Percentiles rank a stretch among this genome's conserved stretches.
Evolutionary conservation across 768 basidiomycete genomes (phyloP).

Genomic region (Amanita jacksonii): DNA sequence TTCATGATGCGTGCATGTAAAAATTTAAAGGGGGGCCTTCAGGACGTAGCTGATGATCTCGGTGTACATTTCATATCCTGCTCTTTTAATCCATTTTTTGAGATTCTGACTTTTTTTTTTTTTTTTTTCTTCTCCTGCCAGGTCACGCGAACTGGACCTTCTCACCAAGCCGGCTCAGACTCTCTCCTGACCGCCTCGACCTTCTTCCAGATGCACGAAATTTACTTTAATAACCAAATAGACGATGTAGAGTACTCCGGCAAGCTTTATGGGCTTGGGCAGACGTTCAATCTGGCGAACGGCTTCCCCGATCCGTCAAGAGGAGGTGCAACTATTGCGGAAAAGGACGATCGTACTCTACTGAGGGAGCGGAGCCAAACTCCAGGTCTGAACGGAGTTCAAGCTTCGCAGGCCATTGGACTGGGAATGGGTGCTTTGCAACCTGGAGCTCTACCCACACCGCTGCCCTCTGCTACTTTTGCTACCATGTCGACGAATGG

Average conservation of each 20-base stretch:
- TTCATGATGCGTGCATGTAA: constrained; percentile 88
- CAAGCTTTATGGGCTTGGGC: constrained; percentile 76
- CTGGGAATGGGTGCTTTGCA: constrained; percentile 43
- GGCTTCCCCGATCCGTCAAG: constrained; percentile 56
- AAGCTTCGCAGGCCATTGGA: constrained; percentile 28
- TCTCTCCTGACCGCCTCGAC: constrained; percentile 87
- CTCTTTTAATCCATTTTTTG: too few relatives aligned
- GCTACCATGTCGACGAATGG: constrained; percentile 50
- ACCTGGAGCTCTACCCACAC: constrained; percentile 28
- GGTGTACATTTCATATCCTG: constrained; percentile 40
- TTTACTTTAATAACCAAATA: constrained; percentile 86
- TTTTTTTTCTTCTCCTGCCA: constrained; percentile 21
- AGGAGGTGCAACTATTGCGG: constrained; percentile 74
- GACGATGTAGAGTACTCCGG: constrained; percentile 79
- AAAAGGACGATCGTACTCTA: constrained; percentile 59
- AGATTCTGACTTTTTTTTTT: too few relatives aligned
- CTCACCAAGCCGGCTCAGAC: constrained; percentile 97
- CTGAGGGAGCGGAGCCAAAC: constrained; percentile 50
- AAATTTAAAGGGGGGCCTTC: constrained; percentile 78
- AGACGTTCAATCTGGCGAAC: constrained; percentile 62
- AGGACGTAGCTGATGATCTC: constrained; percentile 93
- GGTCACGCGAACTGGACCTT: constrained; percentile 83
- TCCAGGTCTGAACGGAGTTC: constrained; percentile 34
- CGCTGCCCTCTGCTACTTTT: constrained; percentile 45
- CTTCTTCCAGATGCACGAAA: constrained; percentile 92